Base-by-base conservation (phyloP, 192 early-diverging fungal genomes). In the Radiomyces spectabilis region DNA sequence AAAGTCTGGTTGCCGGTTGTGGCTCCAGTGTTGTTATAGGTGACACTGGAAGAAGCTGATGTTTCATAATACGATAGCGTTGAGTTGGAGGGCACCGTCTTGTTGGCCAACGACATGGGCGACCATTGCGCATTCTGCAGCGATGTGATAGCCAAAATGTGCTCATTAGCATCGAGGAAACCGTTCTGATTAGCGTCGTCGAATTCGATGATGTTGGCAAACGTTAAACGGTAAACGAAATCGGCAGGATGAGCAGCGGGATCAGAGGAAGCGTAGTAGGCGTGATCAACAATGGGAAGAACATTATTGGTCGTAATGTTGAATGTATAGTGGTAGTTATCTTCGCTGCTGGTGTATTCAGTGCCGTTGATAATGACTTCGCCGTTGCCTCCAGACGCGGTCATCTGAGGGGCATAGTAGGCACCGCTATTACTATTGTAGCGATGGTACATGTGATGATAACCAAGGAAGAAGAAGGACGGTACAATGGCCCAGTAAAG, bases 141-240 rank as follows among this genome's bases (percentile, higher is more conserved):
- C 25, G 61, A 41, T 3, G 54, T 51, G 21, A 50, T 47, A 21
- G 48, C 45, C 2, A 59, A 2, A 9, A 70, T 42, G 13, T n/a
- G 52, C 25, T 64, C 68, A 1, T 51, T 33, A 43, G 33, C 50
- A 24, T 69, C 67, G 34, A 53, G 50, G 1, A 63, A 27, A 16
- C 60, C 60, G 40, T 69, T 69, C 22, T 63, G 41, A 30, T 69
- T 69, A 12, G 26, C 22, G 49, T 69, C 67, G 2, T 56, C 55
- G 24, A 59, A 69, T 55, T 69, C 67, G 9, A 63, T 19, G 13
- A 70, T 15, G 35, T 63, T 46, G 13, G 51, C 47, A 18, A 64
- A 56, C 1, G 53, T 55, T 5, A 60, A 31, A 4, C 61, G 62
- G 21, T 63, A 60, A 5, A 47, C 57, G 44, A 64, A 70, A 27